Base-by-base conservation (phyloP, 257 asterid genomes). In the Solanum tacnaense region DNA sequence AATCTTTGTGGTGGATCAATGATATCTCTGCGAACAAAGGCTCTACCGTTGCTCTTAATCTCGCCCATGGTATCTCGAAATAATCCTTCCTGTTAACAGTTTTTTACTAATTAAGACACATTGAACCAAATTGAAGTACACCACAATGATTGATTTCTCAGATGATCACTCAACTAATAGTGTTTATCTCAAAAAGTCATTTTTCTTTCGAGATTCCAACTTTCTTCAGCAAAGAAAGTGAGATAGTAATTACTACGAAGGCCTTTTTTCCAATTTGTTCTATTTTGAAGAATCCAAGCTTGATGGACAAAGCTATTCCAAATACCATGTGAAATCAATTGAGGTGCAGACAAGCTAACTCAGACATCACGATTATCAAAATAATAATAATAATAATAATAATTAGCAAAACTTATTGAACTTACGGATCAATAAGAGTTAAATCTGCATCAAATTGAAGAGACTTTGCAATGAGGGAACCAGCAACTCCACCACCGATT, bases 401-500 rank as follows among this genome's bases (percentile, higher is more conserved):
- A 46, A 46, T 46, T 46, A 46, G 58, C 58, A 46, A 46, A 46
- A 46, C 3, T 15, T 46, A 46, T 46, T 49, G 67, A 84, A 58
- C 93, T 87, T 94, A 96, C 98, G 93, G 94, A 73, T 96, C 98
- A 90, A 96, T 90, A 84, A 96, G 96, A 88, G 98, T 95, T 58
- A 96, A 91, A 87, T 96, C 98, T 65, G 94, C 98, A 70, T 84
- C 91, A 86, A 95, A 96, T 84, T 96, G 99, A 89, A 96, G 98
- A 71, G 96, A 89, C 89, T 93, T 96, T 9, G 98, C 98, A 89
- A 96, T 71, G 84, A 96, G 92, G 29, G 99, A 92, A 38, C 98
- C 99, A 0, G 98, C 98, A 0, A 96, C 96, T 89, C 99, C 99
- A n/a, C 99, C 98, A 75, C 99, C 98, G 8, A 96, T 91, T 62